These are phyloP conservation scores for Clonostachys rhizophaga DNA, from an alignment of 2,329 filamentous ascomycete genomes.

Conservation along the genomic window DNA sequence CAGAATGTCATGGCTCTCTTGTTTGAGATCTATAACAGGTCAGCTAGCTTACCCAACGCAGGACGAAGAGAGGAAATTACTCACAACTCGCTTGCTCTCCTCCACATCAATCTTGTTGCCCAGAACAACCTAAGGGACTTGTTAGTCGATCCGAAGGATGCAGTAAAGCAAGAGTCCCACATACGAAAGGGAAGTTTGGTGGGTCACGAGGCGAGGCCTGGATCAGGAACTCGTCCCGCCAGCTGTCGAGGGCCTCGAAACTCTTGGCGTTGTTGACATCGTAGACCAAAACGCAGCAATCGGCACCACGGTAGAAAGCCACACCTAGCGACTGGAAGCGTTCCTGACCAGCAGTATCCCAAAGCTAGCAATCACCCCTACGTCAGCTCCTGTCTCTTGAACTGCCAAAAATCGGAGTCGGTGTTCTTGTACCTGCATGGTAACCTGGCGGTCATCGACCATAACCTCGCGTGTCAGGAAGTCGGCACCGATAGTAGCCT, in stretches of 20 bases:
- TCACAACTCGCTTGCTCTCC: constrained; percentile 89
- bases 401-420: not conserved
- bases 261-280: constrained; percentile 99
- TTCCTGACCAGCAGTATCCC: constrained; percentile 97
- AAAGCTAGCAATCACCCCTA: constrained; percentile 57
- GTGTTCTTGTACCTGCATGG: constrained; percentile 76
- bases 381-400: not conserved
- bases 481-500: constrained; percentile 97
- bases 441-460: constrained; percentile 94
- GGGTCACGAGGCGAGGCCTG: constrained; percentile 95
- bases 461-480: constrained; percentile 97
- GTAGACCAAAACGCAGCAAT: constrained; percentile 97
- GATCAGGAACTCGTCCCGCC: constrained; percentile 97
- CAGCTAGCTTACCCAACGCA: not conserved
- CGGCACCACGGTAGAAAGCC: constrained; percentile 93
- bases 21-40: constrained; percentile 66
- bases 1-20: constrained; percentile 98
- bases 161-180: constrained; percentile 20
- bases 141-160: not conserved
- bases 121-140: constrained; percentile 67
- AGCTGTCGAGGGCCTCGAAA: constrained; percentile 96
- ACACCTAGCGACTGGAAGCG: constrained; percentile 96
- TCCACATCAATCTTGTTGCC: constrained; percentile 99
- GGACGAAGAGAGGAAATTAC: constrained; percentile 13
- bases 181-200: constrained; percentile 94